A percentile compares a stretch with the other conserved stretches of the same genome.
Evolutionary conservation across 306 rosid species (phyloP).

Genomic region (Trifolium pratense): DNA sequence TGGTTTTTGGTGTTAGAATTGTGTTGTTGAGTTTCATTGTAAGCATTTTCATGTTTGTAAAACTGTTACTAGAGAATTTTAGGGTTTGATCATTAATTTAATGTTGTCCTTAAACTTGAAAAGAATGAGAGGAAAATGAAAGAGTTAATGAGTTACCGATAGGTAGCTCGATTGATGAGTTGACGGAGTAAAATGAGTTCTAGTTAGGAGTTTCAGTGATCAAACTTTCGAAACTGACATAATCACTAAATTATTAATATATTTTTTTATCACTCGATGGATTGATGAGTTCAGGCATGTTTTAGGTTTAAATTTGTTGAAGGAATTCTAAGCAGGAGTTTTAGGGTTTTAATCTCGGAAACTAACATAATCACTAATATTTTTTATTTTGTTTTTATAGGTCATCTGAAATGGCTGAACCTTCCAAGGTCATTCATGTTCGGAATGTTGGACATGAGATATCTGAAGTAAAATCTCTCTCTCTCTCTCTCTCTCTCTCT

Average conservation of each 20-base stretch:
- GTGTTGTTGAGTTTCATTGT: constrained; percentile 19
- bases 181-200: not conserved
- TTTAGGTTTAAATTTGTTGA: too few relatives aligned
- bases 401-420: constrained; percentile 75
- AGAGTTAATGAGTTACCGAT: not conserved
- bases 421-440: constrained; percentile 96
- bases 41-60: constrained; percentile 17
- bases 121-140: not conserved
- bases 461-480: constrained; percentile 68
- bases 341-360: not conserved
- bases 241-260: not conserved
- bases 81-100: not conserved
- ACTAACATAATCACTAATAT: not conserved
- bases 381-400: constrained; percentile 43
- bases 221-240: not conserved
- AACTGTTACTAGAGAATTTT: not conserved
- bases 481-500: constrained; percentile 31
- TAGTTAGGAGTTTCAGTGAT: not conserved
- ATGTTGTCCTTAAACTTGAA: not conserved
- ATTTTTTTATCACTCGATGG: not conserved
- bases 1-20: not conserved
- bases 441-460: constrained; percentile 97
- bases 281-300: not conserved
- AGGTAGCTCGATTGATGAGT: not conserved
- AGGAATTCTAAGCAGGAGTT: not conserved